Base-by-base conservation (phyloP, 257 asterid genomes). In the Lithospermum erythrorhizon region DNA sequence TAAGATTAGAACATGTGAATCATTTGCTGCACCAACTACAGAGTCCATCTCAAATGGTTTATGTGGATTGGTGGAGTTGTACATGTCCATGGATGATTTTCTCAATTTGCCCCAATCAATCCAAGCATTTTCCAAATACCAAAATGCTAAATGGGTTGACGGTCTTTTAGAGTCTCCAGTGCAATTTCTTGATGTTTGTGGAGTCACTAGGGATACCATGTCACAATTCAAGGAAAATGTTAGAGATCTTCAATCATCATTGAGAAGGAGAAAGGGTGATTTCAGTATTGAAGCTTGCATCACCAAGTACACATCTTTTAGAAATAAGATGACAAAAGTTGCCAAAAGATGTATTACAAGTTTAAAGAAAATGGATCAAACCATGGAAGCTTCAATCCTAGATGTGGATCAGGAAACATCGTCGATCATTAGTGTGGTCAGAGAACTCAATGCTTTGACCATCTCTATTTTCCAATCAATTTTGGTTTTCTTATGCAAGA, bases 311-410 rank as follows among this genome's bases (percentile, higher is more conserved):
- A 30, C 18, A 9, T 65, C 64, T 20, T 65, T 47, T 19, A 65
- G 68, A 23, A 72, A 63, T 72, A 67, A 72, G 64, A 68, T 64
- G 70, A 68, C 68, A 70, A 68, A 55, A 54, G 68, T 59, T 17
- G 65, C 68, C 45, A 64, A 55, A 61, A 73, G 24, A 61, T 63
- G 53, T 16, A 58, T 64, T 17, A 52, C 71, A 16, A 49, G 59
- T n/a, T 56, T 68, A 62, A 72, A 62, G 49, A 52, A 62, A 56
- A 64, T 72, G 4, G 73, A 72, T 62, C 66, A 48, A 9, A 61
- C 61, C 20, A 65, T 61, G 29, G 52, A 17, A 6, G 13, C 55
- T 21, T 71, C 65, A 21, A 27, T 68, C 61, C 21, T 58, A 45
- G 75, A 68, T 59, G 55, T 73, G 27, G 65, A 21, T 55, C 30